These are phyloP conservation scores for Bipolaris sorokiniana DNA, from an alignment of 2,329 filamentous ascomycete genomes.

Conservation along the genomic window DNA sequence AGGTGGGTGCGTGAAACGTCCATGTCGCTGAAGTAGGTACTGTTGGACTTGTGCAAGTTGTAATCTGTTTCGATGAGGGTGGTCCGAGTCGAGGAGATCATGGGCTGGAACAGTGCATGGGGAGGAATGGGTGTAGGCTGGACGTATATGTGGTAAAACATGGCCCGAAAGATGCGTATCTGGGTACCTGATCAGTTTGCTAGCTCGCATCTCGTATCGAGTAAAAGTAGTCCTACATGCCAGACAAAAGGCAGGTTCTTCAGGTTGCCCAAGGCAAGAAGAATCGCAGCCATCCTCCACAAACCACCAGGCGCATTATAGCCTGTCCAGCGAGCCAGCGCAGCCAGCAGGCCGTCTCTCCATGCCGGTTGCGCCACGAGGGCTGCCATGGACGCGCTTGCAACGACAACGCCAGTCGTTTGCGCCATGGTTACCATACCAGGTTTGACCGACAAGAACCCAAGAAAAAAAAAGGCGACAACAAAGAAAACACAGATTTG, in stretches of 20 bases:
- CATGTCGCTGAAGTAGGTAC: conserved; percentile 86
- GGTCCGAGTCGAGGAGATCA: conserved; percentile 70
- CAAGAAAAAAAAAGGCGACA: background rate
- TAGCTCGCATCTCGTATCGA: background rate
- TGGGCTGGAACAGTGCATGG: conserved; percentile 73
- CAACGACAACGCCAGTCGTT: conserved; percentile 25
- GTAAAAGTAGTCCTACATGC: conserved; percentile 64
- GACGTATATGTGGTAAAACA: conserved; percentile 56
- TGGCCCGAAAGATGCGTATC: conserved; percentile 55
- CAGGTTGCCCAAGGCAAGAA: conserved; percentile 62
- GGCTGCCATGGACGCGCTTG: conserved; percentile 31
- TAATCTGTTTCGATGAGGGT: conserved; percentile 82
- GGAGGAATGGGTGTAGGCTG: conserved; percentile 54
- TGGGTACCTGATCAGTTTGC: conserved; percentile 28
- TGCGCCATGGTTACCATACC: conserved; percentile 30
- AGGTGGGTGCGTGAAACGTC: conserved; percentile 84
- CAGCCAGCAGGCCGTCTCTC: conserved; percentile 22
- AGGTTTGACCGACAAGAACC: background rate
- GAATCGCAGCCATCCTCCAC: conserved; percentile 44
- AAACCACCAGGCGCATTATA: conserved; percentile 40
- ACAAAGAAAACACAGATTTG: background rate
- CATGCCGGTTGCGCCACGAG: conserved; percentile 31
- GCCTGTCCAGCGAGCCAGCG: conserved; percentile 34
- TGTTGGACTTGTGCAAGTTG: conserved; percentile 83
- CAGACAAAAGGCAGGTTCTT: conserved; percentile 78